Evolutionary conservation across 2,329 filamentous ascomycete species (phyloP).

Genomic region (Aspergillus terreus): DNA sequence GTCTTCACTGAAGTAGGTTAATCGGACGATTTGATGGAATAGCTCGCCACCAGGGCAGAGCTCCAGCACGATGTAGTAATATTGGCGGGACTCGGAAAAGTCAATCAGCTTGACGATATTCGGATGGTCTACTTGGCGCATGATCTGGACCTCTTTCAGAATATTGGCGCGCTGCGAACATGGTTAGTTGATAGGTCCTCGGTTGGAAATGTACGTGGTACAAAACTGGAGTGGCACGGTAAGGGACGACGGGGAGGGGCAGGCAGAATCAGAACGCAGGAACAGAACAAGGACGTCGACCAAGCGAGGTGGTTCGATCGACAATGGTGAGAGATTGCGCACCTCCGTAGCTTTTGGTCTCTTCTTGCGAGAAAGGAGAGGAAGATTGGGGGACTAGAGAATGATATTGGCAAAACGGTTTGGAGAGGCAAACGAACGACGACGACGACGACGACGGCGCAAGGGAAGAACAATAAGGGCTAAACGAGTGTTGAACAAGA

Average conservation of each 20-base stretch:
- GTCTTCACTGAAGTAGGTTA: constrained; percentile 98
- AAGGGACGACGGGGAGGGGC: constrained; percentile 33
- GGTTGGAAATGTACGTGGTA: not conserved
- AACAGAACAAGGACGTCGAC: not conserved
- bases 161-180: constrained; percentile 81
- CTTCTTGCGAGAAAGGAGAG: constrained; percentile 96
- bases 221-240: constrained; percentile 1
- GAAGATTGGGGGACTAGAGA: constrained; percentile 78
- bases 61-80: constrained; percentile 97
- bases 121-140: constrained; percentile 93
- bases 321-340: constrained; percentile 47
- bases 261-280: constrained; percentile 13
- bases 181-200: constrained; percentile 23
- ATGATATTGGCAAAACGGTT: constrained; percentile 48
- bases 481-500: constrained; percentile 17
- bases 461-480: constrained; percentile 13
- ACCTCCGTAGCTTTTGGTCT: constrained; percentile 96
- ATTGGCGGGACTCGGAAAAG: constrained; percentile 88
- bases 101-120: constrained; percentile 93
- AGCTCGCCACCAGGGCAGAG: constrained; percentile 92
- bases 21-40: constrained; percentile 95
- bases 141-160: constrained; percentile 97
- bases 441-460: constrained; percentile 4
- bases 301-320: not conserved
- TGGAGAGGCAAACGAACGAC: constrained; percentile 4